These are phyloP conservation scores for Pleodorina starrii DNA, from an alignment of 139 green algal genomes.

Conservation along the genomic window DNA sequence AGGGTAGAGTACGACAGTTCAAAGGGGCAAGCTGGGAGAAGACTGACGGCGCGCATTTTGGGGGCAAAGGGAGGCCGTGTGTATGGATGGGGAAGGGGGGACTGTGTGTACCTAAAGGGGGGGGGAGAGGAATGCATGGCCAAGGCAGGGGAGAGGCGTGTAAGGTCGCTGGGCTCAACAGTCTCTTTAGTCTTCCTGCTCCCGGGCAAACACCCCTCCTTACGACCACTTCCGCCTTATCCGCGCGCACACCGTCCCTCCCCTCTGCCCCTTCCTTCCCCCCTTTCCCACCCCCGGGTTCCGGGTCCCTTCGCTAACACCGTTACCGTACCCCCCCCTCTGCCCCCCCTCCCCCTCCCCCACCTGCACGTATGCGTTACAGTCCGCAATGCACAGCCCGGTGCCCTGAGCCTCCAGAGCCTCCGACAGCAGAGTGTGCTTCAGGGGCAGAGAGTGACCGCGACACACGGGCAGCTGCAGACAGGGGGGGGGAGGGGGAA, in stretches of 20 bases:
- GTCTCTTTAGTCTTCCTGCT: too few species aligned
- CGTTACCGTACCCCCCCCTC: too few species aligned
- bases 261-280: not conserved
- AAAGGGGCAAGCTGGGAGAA: too few species aligned
- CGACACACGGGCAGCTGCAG: slow-evolving; percentile 29
- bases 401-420: slow-evolving; percentile 29
- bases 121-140: too few species aligned
- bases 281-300: too few species aligned
- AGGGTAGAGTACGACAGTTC: too few species aligned
- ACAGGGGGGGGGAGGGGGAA: not conserved
- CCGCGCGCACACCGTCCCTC: not conserved
- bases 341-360: not conserved
- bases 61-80: not conserved
- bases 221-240: not conserved
- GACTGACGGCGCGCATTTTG: too few species aligned
- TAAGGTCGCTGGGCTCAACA: too few species aligned
- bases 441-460: slow-evolving; percentile 23
- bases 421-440: slow-evolving; percentile 45
- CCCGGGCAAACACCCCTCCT: too few species aligned
- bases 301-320: too few species aligned
- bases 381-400: slow-evolving; percentile 47
- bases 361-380: slow-evolving; percentile 12
- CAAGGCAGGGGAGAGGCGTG: too few species aligned
- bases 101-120: too few species aligned
- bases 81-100: not conserved